Conservation (phyloP, 2,329 filamentous ascomycete genomes). For the Emmonsiellopsis sp. region DNA sequence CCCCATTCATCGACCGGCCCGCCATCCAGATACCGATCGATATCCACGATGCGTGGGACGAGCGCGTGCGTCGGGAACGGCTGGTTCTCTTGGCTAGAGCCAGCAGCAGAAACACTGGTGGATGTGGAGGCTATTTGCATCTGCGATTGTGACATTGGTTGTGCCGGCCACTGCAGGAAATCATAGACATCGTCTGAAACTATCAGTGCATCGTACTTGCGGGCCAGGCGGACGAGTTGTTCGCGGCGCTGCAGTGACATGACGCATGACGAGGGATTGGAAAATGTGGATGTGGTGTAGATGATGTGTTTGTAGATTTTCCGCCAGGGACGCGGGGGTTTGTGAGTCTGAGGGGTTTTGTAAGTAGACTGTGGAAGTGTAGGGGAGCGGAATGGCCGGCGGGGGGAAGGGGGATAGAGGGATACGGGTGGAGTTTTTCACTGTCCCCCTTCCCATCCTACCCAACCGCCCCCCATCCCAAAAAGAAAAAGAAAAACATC, state of each 20-base stretch:
- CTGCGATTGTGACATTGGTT: not conserved
- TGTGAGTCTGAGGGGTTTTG: constrained; percentile 28
- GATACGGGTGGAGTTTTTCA: too few relatives aligned
- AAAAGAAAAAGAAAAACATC: too few relatives aligned
- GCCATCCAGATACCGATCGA: constrained; percentile 61
- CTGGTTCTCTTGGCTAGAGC: too few relatives aligned
- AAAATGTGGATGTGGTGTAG: constrained; percentile 80
- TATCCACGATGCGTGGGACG: constrained; percentile 66
- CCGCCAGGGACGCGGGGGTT: constrained; percentile 49
- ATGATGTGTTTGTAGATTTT: constrained; percentile 84
- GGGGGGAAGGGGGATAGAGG: too few relatives aligned
- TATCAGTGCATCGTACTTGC: constrained; percentile 71
- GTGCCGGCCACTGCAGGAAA: constrained; percentile 69
- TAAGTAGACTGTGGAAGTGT: too few relatives aligned
- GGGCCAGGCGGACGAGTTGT: constrained; percentile 64
- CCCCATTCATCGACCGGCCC: constrained; percentile 59
- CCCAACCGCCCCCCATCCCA: too few relatives aligned
- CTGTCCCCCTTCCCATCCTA: too few relatives aligned
- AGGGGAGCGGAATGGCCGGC: too few relatives aligned
- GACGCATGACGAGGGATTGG: constrained; percentile 78
- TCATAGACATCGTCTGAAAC: constrained; percentile 93
- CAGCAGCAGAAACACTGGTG: too few relatives aligned
- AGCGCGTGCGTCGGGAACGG: constrained; percentile 8
- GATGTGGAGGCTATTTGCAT: too few relatives aligned
- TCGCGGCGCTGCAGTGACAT: constrained; percentile 63